These are phyloP conservation scores for Paspalum vaginatum DNA, from an alignment of 176 grass and related monocot species.

Conservation along the genomic window DNA sequence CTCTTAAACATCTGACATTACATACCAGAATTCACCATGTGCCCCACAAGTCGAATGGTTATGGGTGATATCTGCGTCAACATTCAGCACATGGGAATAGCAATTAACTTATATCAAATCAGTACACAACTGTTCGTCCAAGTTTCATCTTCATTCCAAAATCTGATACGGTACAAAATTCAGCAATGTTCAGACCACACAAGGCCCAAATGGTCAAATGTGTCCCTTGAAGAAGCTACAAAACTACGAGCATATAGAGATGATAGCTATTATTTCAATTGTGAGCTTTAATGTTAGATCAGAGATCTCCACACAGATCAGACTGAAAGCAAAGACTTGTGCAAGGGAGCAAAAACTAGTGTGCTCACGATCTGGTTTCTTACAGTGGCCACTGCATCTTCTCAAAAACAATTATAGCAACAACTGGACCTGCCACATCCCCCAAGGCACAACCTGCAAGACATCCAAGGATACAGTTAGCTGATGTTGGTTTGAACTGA, in stretches of 20 bases:
- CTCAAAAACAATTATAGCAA: constrained; percentile 72
- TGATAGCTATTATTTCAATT: constrained; percentile 40
- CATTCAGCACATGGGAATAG: too few species aligned
- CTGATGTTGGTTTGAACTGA: not conserved
- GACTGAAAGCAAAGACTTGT: not conserved
- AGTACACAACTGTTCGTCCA: not conserved
- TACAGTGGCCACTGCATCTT: constrained; percentile 65
- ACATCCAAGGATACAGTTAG: constrained; percentile 24
- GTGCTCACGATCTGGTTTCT: not conserved
- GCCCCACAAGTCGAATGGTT: too few species aligned
- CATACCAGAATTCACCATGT: too few species aligned
- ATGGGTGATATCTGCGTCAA: too few species aligned
- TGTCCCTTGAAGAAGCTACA: not conserved
- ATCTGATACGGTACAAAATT: constrained; percentile 1
- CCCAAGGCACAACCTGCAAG: constrained; percentile 82
- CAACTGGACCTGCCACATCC: constrained; percentile 80
- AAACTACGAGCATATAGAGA: constrained; percentile 19
- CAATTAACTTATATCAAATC: too few species aligned
- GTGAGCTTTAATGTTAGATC: constrained; percentile 39
- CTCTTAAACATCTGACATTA: too few species aligned
- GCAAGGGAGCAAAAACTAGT: not conserved
- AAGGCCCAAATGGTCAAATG: not conserved
- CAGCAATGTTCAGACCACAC: constrained; percentile 19
- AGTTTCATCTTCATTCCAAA: constrained; percentile 4
- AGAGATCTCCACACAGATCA: constrained; percentile 19